phyloP scores from a whole-genome alignment of 495 filamentous ascomycete genomes.

The Penicillium longicatenatum region DNA sequence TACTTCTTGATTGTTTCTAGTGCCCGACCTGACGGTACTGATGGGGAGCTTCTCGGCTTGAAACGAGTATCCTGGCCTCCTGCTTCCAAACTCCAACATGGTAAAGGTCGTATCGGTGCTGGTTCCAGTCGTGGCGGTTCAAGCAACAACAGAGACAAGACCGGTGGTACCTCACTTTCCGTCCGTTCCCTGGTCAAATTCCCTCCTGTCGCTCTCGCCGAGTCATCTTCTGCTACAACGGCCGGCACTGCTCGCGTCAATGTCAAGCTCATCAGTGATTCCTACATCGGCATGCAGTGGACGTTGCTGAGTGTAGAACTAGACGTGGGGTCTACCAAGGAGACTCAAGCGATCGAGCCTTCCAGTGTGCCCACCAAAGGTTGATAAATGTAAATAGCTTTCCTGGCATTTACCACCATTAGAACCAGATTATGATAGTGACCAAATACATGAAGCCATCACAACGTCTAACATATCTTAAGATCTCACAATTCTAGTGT shows the following conservation, averaged over 20 bases:
- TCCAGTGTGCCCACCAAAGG: slow-evolving; percentile 25
- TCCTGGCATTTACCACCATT: too few species aligned
- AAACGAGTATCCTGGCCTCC: slow-evolving; percentile 80
- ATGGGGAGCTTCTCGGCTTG: slow-evolving; percentile 76
- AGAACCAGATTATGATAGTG: too few species aligned
- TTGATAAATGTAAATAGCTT: slow-evolving; percentile 3
- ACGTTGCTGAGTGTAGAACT: slow-evolving; percentile 35
- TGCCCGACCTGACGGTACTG: slow-evolving; percentile 55
- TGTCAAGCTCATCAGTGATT: slow-evolving; percentile 78
- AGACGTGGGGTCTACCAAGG: slow-evolving; percentile 12
- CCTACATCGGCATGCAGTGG: slow-evolving; percentile 82
- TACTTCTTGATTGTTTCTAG: slow-evolving; percentile 76
- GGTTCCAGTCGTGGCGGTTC: slow-evolving; percentile 31
- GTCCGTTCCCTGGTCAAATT: slow-evolving; percentile 60
- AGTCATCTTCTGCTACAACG: slow-evolving; percentile 17
- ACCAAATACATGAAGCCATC: too few species aligned
- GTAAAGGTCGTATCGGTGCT: slow-evolving; percentile 23
- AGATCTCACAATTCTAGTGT: too few species aligned
- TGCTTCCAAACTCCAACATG: slow-evolving; percentile 25
- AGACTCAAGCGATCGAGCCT: slow-evolving; percentile 27
- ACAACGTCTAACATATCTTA: too few species aligned
- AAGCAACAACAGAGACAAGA: slow-evolving; percentile 18
- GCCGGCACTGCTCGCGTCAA: slow-evolving; percentile 52
- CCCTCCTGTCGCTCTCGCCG: slow-evolving; percentile 42
- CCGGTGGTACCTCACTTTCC: slow-evolving; percentile 14